Conservation (phyloP, 148 eudicot species). For the Gaultheria prostrata region DNA sequence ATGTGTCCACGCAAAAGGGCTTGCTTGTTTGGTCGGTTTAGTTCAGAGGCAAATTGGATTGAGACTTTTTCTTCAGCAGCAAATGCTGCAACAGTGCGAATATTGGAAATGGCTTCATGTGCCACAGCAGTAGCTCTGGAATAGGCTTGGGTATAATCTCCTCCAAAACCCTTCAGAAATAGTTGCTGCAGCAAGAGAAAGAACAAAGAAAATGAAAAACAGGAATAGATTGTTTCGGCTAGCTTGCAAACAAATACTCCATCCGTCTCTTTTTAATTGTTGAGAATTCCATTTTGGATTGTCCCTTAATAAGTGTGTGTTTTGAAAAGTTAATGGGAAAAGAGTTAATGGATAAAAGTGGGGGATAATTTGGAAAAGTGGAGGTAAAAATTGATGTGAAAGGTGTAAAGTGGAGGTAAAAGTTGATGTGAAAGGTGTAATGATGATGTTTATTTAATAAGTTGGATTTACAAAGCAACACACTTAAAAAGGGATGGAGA, state of each 20-base stretch:
- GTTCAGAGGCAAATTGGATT: constrained; percentile 31
- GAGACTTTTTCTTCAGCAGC: constrained; percentile 59
- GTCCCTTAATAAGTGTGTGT: no score
- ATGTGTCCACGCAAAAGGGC: constrained; percentile 64
- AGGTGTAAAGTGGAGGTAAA: no score
- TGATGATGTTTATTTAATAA: no score
- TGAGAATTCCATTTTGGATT: no score
- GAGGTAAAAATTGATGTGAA: no score
- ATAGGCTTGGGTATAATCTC: constrained; percentile 48
- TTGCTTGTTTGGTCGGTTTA: constrained; percentile 50
- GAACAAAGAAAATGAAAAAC: neutral
- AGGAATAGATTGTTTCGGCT: neutral
- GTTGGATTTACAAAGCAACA: no score
- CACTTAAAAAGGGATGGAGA: no score
- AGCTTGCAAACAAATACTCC: neutral
- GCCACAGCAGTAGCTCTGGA: constrained; percentile 53
- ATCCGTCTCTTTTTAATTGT: no score
- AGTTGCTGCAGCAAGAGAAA: constrained; percentile 40
- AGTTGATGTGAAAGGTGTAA: no score
- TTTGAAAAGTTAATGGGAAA: no score
- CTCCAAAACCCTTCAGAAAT: constrained; percentile 72
- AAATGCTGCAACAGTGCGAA: constrained; percentile 70
- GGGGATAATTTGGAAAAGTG: no score
- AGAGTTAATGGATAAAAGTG: no score
- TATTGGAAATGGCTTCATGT: constrained; percentile 64